Evolutionary conservation across 441 rosid genomes (phyloP), one percentile per base, ranked within the genome.

Genomic region (Croton laevigatus): DNA sequence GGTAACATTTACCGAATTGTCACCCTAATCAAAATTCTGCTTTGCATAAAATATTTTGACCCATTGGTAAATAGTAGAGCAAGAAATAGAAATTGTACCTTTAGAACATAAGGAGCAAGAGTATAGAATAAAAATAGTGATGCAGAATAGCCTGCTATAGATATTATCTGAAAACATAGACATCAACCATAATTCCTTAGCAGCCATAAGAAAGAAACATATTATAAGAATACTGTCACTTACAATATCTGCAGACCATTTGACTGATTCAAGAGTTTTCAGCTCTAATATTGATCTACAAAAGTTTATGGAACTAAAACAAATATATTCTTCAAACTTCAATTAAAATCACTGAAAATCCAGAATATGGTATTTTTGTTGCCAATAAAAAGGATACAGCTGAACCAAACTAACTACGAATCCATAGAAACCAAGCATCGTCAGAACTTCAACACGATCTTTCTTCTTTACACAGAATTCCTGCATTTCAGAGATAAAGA

Each of bases 381-480:
- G 19, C 8, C 16, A 4, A 11, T 23, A 27, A 34, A 71, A 70
- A 85, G 88, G 87, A 85, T 87, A 89, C 91, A 84, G 54, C 68
- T 87, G 75, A 63, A 84, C 58, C 38, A 65, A 53, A 27, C 89
- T 85, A 44, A 84, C 80, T 3, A 89, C 77, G 20, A 76, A 27
- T 38, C 91, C 91, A 23, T 49, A 86, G n/a, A 78, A 59, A 44
- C 91, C 89, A 8, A 87, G 52, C 91, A 87, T 83, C 34, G 82
- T 10, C 67, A 89, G 77, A 62, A 86, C 83, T 81, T 89, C 91
- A 13, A 84, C 64, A 0, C 78, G 81, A 74, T 84, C 89, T 66
- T 67, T 86, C 64, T 80, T 82, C 87, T 84, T 87, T 4, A 86
- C 89, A 64, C 80, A 84, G 59, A 83, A 84, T 75, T 87, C 91